Percentiles rank a stretch among this genome's conserved stretches.
phyloP scores from a whole-genome alignment of 257 asterid species.

The Ballota nigra region DNA sequence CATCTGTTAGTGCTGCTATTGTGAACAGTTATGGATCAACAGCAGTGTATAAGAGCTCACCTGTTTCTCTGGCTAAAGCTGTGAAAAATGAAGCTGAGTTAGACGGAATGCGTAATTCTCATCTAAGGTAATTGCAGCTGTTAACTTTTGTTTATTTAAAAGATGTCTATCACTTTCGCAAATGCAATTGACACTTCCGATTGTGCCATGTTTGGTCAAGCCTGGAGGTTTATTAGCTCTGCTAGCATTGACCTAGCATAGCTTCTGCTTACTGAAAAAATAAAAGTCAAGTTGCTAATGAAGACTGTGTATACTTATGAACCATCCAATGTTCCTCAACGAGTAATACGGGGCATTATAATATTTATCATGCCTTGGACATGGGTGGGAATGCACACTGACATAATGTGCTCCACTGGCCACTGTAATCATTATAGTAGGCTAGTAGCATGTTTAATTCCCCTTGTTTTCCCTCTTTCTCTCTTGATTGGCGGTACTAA shows the following conservation, averaged over 20 bases:
- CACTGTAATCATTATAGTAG: background rate
- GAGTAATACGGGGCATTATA: background rate
- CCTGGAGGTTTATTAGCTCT: background rate
- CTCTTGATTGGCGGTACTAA: background rate
- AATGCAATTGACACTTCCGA: constrained; percentile 1
- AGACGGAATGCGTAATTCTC: constrained; percentile 87
- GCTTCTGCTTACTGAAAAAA: background rate
- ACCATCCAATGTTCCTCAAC: background rate
- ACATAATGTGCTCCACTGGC: background rate
- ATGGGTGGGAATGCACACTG: background rate
- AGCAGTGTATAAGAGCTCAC: constrained; percentile 62
- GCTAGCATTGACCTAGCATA: background rate
- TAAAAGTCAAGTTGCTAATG: background rate
- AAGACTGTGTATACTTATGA: background rate
- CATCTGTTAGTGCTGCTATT: constrained; percentile 88
- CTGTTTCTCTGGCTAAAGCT: constrained; percentile 84
- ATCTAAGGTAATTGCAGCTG: constrained; percentile 62
- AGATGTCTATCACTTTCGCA: background rate
- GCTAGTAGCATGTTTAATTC: background rate
- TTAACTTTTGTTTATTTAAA: background rate
- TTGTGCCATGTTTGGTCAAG: background rate
- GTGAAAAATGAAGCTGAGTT: constrained; percentile 91
- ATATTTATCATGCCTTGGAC: background rate
- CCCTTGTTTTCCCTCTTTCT: background rate
- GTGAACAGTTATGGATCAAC: constrained; percentile 59